Evolutionary conservation across 2,329 filamentous ascomycete species (phyloP).

Genomic region (Neopestalotiopsis clavispora): DNA sequence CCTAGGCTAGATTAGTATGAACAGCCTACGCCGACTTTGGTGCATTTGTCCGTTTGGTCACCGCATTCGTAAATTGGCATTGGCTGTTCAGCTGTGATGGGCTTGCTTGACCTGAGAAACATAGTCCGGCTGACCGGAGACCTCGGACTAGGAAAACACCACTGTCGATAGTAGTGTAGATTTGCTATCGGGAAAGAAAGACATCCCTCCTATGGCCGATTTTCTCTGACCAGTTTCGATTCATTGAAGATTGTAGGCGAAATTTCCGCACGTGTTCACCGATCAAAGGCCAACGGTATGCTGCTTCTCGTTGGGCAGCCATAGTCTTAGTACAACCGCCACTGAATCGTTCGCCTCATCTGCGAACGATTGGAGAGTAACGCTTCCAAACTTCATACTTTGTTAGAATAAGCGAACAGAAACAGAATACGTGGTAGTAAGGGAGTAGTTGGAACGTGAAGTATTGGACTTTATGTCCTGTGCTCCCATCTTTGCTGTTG

Average conservation of each 20-base stretch:
- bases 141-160: background rate
- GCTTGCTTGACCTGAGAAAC: background rate
- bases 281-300: background rate
- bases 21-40: conserved; percentile 5
- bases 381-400: too few relatives aligned
- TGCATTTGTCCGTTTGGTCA: background rate
- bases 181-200: too few relatives aligned
- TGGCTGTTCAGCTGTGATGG: background rate
- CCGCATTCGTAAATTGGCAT: background rate
- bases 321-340: background rate
- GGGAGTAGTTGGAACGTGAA: too few relatives aligned
- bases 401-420: too few relatives aligned
- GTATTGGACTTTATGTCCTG: too few relatives aligned
- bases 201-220: too few relatives aligned
- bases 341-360: background rate
- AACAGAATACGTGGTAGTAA: too few relatives aligned
- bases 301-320: background rate
- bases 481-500: background rate
- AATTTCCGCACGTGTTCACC: background rate
- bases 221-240: too few relatives aligned
- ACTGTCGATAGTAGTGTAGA: too few relatives aligned
- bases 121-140: background rate
- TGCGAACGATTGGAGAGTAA: background rate
- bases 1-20: background rate
- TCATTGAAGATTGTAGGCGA: background rate